Conservation (phyloP, 140 eudicot genomes). For the Ambrosia hybrid region DNA sequence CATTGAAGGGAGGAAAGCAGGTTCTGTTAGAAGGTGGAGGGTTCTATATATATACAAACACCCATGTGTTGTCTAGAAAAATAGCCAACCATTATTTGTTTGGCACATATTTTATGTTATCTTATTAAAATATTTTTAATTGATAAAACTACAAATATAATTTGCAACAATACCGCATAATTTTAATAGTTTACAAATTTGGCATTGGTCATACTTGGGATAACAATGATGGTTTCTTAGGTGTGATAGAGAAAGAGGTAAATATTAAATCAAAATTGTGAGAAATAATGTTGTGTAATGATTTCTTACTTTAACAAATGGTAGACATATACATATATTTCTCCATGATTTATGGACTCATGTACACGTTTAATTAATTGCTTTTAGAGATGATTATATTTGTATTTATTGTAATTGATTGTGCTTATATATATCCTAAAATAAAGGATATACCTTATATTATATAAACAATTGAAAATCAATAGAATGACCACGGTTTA, state of each 20-base stretch:
- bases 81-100: slow-evolving; percentile 19
- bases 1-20: slow-evolving; percentile 31
- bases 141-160: not conserved
- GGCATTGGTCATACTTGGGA: not conserved
- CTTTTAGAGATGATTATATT: too few species aligned
- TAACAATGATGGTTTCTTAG: not conserved
- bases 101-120: slow-evolving; percentile 5
- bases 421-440: too few species aligned
- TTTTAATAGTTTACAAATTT: not conserved
- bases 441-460: too few species aligned
- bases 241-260: not conserved
- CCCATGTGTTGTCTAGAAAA: slow-evolving; percentile 29
- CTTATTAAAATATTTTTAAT: not conserved
- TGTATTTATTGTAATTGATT: too few species aligned
- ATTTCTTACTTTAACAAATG: not conserved
- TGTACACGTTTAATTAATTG: not conserved
- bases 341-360: slow-evolving; percentile 1
- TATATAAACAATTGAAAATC: too few species aligned
- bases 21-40: slow-evolving; percentile 26
- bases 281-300: not conserved
- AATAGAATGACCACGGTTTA: too few species aligned
- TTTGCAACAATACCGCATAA: slow-evolving; percentile 10
- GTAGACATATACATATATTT: slow-evolving; percentile 1
- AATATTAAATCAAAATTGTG: not conserved
- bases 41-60: slow-evolving; percentile 19